Evolutionary conservation across 2,329 filamentous ascomycete genomes (phyloP).

Genomic region (Trichoderma oligosporum): DNA sequence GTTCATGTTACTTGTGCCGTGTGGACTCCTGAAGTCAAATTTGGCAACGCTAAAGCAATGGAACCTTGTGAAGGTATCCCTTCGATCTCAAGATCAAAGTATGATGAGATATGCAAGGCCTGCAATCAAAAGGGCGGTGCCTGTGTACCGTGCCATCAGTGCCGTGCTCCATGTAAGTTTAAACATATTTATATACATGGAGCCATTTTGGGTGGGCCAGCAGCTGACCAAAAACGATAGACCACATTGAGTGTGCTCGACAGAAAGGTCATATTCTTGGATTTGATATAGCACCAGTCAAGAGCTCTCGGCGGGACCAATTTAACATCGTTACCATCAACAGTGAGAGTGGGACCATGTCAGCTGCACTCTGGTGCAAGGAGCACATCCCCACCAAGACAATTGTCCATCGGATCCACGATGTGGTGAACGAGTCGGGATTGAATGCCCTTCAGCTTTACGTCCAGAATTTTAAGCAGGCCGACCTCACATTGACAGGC

Average conservation of each 20-base stretch:
- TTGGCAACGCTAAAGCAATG: constrained; percentile 76
- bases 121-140: constrained; percentile 76
- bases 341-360: constrained; percentile 75
- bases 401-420: constrained; percentile 73
- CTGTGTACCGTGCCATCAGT: constrained; percentile 77
- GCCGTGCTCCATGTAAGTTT: constrained; percentile 50
- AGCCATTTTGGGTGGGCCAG: not conserved
- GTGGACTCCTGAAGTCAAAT: constrained; percentile 90
- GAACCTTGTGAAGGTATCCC: constrained; percentile 88
- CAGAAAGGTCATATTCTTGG: constrained; percentile 78
- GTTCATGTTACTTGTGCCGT: constrained; percentile 91
- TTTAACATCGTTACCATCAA: constrained; percentile 76
- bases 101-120: constrained; percentile 74
- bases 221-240: constrained; percentile 22
- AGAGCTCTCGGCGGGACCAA: constrained; percentile 80
- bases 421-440: constrained; percentile 67
- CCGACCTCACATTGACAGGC: constrained; percentile 82
- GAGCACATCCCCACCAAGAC: constrained; percentile 73
- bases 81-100: constrained; percentile 68
- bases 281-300: constrained; percentile 86
- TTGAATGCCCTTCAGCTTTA: constrained; percentile 81
- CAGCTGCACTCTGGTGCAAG: constrained; percentile 87
- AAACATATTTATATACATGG: too few species aligned
- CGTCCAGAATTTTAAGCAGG: constrained; percentile 88
- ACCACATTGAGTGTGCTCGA: constrained; percentile 84